Percentiles rank a stretch among this genome's conserved stretches.
Conservation (phyloP, 257 asterid genomes). For the Solanum paucissectum region DNA sequence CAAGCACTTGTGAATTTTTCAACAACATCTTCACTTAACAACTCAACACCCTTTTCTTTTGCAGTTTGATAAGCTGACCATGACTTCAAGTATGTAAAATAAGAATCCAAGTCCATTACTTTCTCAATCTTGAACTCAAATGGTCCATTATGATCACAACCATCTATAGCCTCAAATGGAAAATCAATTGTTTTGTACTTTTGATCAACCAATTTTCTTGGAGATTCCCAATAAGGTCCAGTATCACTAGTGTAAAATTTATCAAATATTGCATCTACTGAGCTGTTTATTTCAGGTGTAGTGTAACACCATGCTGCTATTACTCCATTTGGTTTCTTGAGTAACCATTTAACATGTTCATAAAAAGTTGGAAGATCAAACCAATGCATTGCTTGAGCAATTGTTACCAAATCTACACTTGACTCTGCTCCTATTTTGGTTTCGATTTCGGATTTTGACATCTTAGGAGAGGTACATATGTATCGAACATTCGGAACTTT, state of each 20-base stretch:
- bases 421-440: constrained; percentile 3
- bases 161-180: constrained; percentile 20
- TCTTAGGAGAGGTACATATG: constrained; percentile 15
- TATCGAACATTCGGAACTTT: constrained; percentile 17
- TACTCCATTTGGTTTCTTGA: constrained; percentile 18
- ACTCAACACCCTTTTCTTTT: constrained; percentile 21
- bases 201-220: neutral
- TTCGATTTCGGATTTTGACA: constrained; percentile 14
- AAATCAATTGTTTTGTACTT: constrained; percentile 13
- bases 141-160: constrained; percentile 17
- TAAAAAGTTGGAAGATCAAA: constrained; percentile 32
- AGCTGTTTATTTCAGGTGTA: neutral
- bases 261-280: constrained; percentile 6
- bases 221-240: constrained; percentile 16
- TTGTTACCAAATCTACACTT: constrained; percentile 14
- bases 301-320: constrained; percentile 20
- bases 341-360: constrained; percentile 9
- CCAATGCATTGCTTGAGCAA: constrained; percentile 34
- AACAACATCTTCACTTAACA: constrained; percentile 5
- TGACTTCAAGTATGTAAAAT: constrained; percentile 10
- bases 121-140: constrained; percentile 11
- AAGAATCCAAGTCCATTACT: constrained; percentile 12
- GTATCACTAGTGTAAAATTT: neutral
- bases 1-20: constrained; percentile 24
- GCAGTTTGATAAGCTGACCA: constrained; percentile 22